Evolutionary conservation across 2,329 filamentous ascomycete genomes (phyloP), one percentile per base, ranked within the genome.

Genomic region (Penicillium sp.): DNA sequence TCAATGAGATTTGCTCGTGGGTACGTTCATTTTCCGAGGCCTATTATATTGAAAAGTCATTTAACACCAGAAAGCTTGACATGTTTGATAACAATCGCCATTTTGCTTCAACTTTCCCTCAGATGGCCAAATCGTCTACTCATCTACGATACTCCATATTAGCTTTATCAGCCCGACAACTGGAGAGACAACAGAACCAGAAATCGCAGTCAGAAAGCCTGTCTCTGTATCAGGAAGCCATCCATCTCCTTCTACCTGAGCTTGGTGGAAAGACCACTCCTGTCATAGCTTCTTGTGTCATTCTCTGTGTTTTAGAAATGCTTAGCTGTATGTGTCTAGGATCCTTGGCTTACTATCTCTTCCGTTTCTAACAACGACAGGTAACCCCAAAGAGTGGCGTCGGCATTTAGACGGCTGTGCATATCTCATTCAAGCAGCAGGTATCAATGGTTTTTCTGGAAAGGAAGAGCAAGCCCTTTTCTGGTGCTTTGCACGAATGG

Each of bases 401-500:
- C 76, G 77, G 1, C 80, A 83, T 56, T 72, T 83, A 0, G 80
- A 83, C 55, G 80, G 80, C 0, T 83, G 80, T 56, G 79, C 81
- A 4, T 77, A 75, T 47, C 66, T 83, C 0, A 78, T 83, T 58
- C 75, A 81, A 58, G 76, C 80, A 0, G 76, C 79, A 3, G 78
- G 76, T 1, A 80, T 82, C 39, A 78, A 81, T 57, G 80, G 81
- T 0, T 81, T 82, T 55, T 76, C 75, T 0, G 79, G 79, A 0
- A 78, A 79, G 3, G 70, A 80, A 2, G 73, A 81, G 14, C 76
- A 82, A 60, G 79, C 80, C 1, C 65, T 83, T 0, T 83, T 83
- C 54, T 83, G 81, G 81, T 81, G 79, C 52, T 83, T 82, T 65
- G 80, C 79, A 0, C 73, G 80, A 7, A 83, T 83, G 80, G 79